Evolutionary conservation across 1,284 basidiomycete species (phyloP), one percentile per base, ranked within the genome.

Genomic region (Rhodotorula sp.): DNA sequence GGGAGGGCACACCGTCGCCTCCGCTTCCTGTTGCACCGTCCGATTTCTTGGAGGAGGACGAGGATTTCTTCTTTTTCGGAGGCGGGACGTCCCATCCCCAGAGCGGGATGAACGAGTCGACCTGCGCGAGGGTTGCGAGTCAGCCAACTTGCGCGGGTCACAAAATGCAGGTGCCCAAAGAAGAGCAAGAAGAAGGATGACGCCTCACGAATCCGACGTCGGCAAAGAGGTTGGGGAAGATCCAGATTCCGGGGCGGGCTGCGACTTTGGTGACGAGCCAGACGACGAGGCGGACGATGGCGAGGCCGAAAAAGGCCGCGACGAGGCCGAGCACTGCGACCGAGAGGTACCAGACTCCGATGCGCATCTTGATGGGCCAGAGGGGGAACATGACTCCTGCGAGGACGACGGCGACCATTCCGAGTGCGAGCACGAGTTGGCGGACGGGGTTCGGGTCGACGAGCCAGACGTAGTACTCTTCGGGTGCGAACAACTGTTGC

Each of bases 311-410:
- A 83, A 99, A 95, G 71, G 93, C 82, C 45, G 88, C 95, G 70
- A 99, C 88, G 74, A 99, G 84, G 37, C 91, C 91, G 42, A 99
- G 85, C 78, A 94, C 89, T 49, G 83, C 91, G 68, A 98, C 89
- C 74, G 89, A 91, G 75, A 99, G 84, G 81, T 99, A 99, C 90
- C 92, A 98, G 64, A 96, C 95, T 53, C 95, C 95, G 55, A 95
- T 84, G n/a, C 95, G 86, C 85, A 99, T 88, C 77, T 87, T 88
- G 57, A 89, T 87, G 4, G 95, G 95, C 95, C 96, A 99, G 22
- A 99, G 86, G 1, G 95, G 95, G 87, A 98, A 99, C 93, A 99
- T 97, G 79, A 98, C 95, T 3, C 91, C 95, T 1, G 91, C 95
- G 57, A 99, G 88, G 85, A 99, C 93, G 78, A 97, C 84, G 45